Conservation (phyloP, 345 rosid species). For the Camelina hispida region DNA sequence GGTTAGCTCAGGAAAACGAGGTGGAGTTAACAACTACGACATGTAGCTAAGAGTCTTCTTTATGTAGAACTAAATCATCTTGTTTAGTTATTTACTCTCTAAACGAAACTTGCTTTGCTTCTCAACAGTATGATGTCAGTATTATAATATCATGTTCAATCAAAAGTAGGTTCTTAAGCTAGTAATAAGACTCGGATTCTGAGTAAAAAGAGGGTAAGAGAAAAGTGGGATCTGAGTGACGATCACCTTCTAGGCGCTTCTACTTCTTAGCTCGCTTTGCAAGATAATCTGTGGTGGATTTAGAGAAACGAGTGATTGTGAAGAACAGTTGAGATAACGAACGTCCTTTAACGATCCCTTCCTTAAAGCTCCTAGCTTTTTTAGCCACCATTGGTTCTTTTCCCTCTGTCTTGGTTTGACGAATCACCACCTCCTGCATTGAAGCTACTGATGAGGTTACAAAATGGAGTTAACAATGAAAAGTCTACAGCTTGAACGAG, state of each 20-base stretch:
- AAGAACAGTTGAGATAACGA: constrained; percentile 57
- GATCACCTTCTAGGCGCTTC: constrained; percentile 16
- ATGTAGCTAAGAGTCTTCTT: constrained; percentile 27
- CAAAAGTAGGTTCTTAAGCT: constrained; percentile 33
- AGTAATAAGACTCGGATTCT: constrained; percentile 2
- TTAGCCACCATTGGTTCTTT: constrained; percentile 61
- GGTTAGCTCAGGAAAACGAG: constrained; percentile 36
- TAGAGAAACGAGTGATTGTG: constrained; percentile 55
- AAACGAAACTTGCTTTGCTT: constrained; percentile 15
- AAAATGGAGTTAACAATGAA: constrained; percentile 48
- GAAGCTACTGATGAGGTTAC: constrained; percentile 67
- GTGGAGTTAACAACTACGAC: constrained; percentile 39
- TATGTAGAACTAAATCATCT: constrained; percentile 13
- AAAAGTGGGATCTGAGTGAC: not conserved
- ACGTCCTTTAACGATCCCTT: constrained; percentile 77
- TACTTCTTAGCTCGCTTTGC: constrained; percentile 54
- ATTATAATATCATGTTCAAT: constrained; percentile 22
- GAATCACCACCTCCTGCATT: constrained; percentile 62
- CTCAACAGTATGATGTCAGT: constrained; percentile 22
- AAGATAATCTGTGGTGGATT: constrained; percentile 51
- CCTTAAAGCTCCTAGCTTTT: constrained; percentile 58
- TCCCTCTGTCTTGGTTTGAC: constrained; percentile 46
- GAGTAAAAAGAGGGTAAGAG: not conserved
- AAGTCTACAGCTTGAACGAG: constrained; percentile 4
- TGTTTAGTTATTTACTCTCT: constrained; percentile 2